phyloP scores from a whole-genome alignment of 345 rosid genomes.

The Lepidium didymum region DNA sequence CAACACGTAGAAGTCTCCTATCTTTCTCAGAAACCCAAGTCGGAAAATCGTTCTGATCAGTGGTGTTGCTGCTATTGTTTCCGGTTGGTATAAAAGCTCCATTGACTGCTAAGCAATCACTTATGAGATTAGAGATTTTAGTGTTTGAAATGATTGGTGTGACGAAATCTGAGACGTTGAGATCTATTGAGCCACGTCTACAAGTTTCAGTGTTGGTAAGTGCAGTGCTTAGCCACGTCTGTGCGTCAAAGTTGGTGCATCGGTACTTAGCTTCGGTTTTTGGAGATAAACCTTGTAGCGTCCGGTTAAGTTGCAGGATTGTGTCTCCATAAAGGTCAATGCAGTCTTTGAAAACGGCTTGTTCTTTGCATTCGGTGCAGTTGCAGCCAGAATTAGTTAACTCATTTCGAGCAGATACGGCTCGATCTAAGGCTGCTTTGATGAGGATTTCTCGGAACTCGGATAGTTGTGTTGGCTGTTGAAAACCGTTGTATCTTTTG shows the following conservation, averaged over 20 bases:
- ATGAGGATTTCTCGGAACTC: slow-evolving; percentile 49
- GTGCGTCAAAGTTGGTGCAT: slow-evolving; percentile 58
- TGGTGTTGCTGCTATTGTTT: slow-evolving; percentile 1
- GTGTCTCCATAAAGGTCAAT: slow-evolving; percentile 50
- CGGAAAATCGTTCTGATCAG: slow-evolving; percentile 25
- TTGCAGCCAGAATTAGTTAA: slow-evolving; percentile 20
- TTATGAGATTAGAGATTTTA: slow-evolving; percentile 46
- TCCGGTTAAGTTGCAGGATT: slow-evolving; percentile 52
- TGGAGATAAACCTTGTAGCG: slow-evolving; percentile 32
- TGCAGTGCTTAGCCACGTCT: slow-evolving; percentile 87
- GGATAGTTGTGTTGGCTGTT: slow-evolving; percentile 33
- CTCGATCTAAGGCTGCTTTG: slow-evolving; percentile 45
- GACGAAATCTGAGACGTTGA: slow-evolving; percentile 50
- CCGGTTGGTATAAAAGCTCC: slow-evolving; percentile 30
- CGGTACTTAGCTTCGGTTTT: neutral
- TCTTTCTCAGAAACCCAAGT: slow-evolving; percentile 38
- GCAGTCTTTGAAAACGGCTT: slow-evolving; percentile 57
- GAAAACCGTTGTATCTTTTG: slow-evolving; percentile 19
- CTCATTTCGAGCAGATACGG: slow-evolving; percentile 29
- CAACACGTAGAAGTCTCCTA: slow-evolving; percentile 24
- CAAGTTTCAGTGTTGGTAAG: slow-evolving; percentile 78
- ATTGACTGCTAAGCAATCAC: slow-evolving; percentile 56
- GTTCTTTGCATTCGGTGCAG: slow-evolving; percentile 27
- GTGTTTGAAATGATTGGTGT: slow-evolving; percentile 37
- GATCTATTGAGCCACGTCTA: slow-evolving; percentile 44